Conservation (phyloP, 495 filamentous ascomycete genomes). For the Cercophora sp. region DNA sequence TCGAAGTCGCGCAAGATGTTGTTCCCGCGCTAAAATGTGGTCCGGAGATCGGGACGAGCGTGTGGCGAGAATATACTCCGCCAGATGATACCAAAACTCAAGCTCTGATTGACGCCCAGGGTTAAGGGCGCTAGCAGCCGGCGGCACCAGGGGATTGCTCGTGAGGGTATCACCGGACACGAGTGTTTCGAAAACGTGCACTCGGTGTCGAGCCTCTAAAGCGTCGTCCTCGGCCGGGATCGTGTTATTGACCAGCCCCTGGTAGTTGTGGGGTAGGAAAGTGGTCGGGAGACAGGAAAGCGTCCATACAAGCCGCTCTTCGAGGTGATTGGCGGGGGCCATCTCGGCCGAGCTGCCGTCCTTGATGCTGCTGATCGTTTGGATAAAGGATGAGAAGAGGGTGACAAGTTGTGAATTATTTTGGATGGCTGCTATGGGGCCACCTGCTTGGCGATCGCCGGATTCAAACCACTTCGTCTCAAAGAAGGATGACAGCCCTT, state of each 20-base stretch:
- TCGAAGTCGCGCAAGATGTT: constrained; percentile 58
- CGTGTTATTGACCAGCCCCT: not conserved
- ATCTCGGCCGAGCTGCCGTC: constrained; percentile 58
- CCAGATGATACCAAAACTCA: constrained; percentile 78
- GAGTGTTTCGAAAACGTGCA: constrained; percentile 71
- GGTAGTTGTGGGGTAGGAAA: constrained; percentile 22
- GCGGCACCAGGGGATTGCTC: constrained; percentile 51
- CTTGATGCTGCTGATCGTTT: constrained; percentile 35
- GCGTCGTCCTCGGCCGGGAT: constrained; percentile 44
- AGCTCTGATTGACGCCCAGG: constrained; percentile 58
- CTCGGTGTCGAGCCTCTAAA: constrained; percentile 57
- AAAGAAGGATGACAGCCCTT: constrained; percentile 73
- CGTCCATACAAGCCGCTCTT: constrained; percentile 69
- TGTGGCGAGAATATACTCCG: constrained; percentile 63
- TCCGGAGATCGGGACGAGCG: constrained; percentile 47
- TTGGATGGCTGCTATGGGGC: constrained; percentile 42
- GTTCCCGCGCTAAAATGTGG: constrained; percentile 52
- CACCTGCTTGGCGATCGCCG: constrained; percentile 36
- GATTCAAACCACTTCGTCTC: constrained; percentile 78
- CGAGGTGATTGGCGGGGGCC: constrained; percentile 57
- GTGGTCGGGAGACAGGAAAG: constrained; percentile 40
- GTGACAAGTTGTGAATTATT: constrained; percentile 57
- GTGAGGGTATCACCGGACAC: constrained; percentile 63
- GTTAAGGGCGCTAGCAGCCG: constrained; percentile 42
- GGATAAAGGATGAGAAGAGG: constrained; percentile 59